Percentiles rank a stretch among this genome's conserved stretches.
phyloP scores from a whole-genome alignment of 2,329 filamentous ascomycete species.

The Aspergillus pseudonomiae region DNA sequence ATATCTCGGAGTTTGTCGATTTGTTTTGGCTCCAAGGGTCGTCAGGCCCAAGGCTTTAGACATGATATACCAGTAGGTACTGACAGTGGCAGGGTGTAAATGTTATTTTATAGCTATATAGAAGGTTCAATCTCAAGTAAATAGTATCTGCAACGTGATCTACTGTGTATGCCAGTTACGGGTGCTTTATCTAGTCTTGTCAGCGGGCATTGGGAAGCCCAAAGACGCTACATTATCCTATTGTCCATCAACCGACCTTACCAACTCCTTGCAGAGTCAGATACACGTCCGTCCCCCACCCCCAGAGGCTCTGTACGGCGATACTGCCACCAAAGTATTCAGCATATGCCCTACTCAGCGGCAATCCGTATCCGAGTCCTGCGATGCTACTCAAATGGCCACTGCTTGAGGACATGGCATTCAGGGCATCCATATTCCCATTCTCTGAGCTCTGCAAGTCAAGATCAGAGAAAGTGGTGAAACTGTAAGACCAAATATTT shows the following conservation, averaged over 20 bases:
- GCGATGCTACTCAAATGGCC: slow-evolving; percentile 82
- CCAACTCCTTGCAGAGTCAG: slow-evolving; percentile 64
- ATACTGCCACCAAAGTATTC: slow-evolving; percentile 98
- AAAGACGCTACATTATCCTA: background rate
- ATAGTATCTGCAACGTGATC: background rate
- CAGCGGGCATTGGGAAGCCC: background rate
- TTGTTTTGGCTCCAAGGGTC: slow-evolving; percentile 17
- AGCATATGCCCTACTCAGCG: slow-evolving; percentile 87
- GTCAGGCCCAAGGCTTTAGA: slow-evolving; percentile 13
- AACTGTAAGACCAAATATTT: slow-evolving; percentile 95
- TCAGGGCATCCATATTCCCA: slow-evolving; percentile 67
- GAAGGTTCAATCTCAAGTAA: background rate
- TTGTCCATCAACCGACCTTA: slow-evolving; percentile 43
- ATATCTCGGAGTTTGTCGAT: slow-evolving; percentile 21
- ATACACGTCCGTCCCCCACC: slow-evolving; percentile 80
- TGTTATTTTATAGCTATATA: background rate
- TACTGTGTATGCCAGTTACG: background rate
- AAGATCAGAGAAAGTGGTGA: slow-evolving; percentile 86
- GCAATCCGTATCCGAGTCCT: slow-evolving; percentile 88
- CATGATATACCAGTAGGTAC: background rate
- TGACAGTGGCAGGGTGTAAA: background rate
- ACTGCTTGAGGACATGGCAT: slow-evolving; percentile 72
- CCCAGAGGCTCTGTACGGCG: slow-evolving; percentile 90
- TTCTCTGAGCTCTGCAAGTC: slow-evolving; percentile 53
- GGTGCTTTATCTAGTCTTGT: background rate